These are phyloP conservation scores for Metarhizium brunneum DNA, from an alignment of 2,329 filamentous ascomycete genomes.

Conservation along the genomic window DNA sequence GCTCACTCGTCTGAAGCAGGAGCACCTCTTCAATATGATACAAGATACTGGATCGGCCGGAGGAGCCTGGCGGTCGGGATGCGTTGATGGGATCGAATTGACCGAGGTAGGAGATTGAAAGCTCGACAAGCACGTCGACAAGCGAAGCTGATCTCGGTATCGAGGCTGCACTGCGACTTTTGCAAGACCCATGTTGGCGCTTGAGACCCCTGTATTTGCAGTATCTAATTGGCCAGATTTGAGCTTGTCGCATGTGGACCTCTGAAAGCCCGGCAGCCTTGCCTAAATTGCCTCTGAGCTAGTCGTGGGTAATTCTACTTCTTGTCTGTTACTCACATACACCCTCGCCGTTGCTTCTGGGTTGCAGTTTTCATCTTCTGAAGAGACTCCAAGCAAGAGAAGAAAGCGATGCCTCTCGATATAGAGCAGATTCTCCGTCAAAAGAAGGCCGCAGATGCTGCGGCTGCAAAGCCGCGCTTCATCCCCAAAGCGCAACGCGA, in stretches of 20 bases:
- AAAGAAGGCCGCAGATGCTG: slow-evolving; percentile 78
- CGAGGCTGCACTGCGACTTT: slow-evolving; percentile 10
- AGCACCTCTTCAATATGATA: background rate
- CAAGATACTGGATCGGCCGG: background rate
- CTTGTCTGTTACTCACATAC: background rate
- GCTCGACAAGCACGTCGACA: background rate
- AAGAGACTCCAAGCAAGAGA: background rate
- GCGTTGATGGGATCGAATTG: background rate
- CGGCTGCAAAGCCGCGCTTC: slow-evolving; percentile 80
- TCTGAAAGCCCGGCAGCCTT: slow-evolving; percentile 8
- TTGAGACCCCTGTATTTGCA: background rate
- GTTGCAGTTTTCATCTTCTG: background rate
- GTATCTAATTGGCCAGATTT: slow-evolving; percentile 4
- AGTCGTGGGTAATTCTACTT: too few relatives aligned
- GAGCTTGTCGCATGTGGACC: background rate
- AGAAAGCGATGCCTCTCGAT: slow-evolving; percentile 44
- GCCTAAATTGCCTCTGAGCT: background rate
- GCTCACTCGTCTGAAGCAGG: background rate
- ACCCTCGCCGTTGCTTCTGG: background rate
- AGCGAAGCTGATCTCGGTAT: background rate
- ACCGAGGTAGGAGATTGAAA: background rate
- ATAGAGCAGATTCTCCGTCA: slow-evolving; percentile 78
- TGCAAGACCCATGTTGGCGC: background rate
- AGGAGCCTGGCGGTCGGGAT: background rate
- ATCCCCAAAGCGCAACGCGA: slow-evolving; percentile 77